Conservation (phyloP, 2,329 filamentous ascomycete genomes). For the Sclerotinia subarctica region DNA sequence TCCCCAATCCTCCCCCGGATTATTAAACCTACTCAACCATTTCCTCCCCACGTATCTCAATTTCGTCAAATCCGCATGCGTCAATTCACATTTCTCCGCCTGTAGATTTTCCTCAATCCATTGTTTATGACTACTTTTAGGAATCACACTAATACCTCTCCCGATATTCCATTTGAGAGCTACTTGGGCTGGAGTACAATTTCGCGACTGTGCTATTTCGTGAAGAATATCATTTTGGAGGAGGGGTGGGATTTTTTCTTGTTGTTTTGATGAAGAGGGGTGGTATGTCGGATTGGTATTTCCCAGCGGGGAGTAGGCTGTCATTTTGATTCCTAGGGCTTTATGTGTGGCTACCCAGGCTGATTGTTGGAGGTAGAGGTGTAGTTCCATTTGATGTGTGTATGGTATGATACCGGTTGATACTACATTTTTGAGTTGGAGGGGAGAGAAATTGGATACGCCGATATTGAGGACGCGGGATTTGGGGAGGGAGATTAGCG, state of each 20-base stretch:
- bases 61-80: constrained; percentile 40
- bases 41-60: constrained; percentile 37
- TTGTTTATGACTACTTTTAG: constrained; percentile 46
- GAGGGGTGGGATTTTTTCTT: neutral
- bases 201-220: neutral
- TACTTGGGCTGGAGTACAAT: constrained; percentile 42
- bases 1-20: constrained; percentile 42
- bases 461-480: constrained; percentile 75
- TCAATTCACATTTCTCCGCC: constrained; percentile 48
- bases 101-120: constrained; percentile 47
- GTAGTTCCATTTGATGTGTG: constrained; percentile 78
- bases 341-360: constrained; percentile 31
- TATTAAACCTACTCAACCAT: constrained; percentile 34
- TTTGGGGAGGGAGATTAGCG: constrained; percentile 63
- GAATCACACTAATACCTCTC: constrained; percentile 49
- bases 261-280: neutral
- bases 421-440: constrained; percentile 22
- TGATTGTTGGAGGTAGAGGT: constrained; percentile 68
- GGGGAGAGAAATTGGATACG: constrained; percentile 76
- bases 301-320: constrained; percentile 40
- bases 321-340: constrained; percentile 37
- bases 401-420: constrained; percentile 51
- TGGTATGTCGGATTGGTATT: constrained; percentile 46
- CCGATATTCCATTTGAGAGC: constrained; percentile 49
- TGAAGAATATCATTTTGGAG: constrained; percentile 3